Evolutionary conservation across 805 yeast species (phyloP).

Genomic region (Teunomyces tritomae): DNA sequence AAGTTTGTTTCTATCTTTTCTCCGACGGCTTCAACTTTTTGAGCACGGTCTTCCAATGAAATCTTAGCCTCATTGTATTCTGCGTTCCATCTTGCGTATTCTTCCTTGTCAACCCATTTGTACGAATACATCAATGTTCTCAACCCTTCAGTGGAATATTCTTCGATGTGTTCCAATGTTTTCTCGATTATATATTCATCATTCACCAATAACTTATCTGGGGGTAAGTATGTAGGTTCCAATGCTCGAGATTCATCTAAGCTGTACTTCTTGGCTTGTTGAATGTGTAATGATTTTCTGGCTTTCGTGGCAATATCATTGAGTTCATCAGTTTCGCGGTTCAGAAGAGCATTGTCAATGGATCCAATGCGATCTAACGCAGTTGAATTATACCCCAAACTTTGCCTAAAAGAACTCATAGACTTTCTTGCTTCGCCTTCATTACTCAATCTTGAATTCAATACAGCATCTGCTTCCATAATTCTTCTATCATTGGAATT

Average conservation of each 20-base stretch:
- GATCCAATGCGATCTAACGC: conserved; percentile 30
- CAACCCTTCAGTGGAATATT: conserved; percentile 91
- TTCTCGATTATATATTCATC: conserved; percentile 78
- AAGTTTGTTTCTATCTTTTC: conserved; percentile 66
- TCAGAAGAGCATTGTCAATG: conserved; percentile 48
- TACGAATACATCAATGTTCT: conserved; percentile 85
- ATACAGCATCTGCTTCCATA: conserved; percentile 72
- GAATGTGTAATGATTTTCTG: conserved; percentile 56
- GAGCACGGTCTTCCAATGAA: conserved; percentile 63
- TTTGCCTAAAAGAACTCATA: conserved; percentile 30
- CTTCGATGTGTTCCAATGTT: conserved; percentile 88
- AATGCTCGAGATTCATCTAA: conserved; percentile 15
- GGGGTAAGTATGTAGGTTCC: conserved; percentile 18
- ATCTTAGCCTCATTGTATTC: conserved; percentile 76
- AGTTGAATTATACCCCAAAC: conserved; percentile 13
- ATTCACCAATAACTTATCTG: conserved; percentile 59
- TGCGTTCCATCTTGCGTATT: conserved; percentile 64
- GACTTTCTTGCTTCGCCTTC: conserved; percentile 33
- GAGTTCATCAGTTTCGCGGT: conserved; percentile 50
- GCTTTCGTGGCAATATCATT: conserved; percentile 52
- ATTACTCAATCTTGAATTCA: conserved; percentile 50
- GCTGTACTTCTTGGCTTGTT: conserved; percentile 57
- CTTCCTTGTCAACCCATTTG: conserved; percentile 60
- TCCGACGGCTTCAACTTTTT: conserved; percentile 69
- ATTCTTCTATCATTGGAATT: conserved; percentile 62